Base-by-base conservation (phyloP, 169 alveolate genomes). In the Neospora caninum region DNA sequence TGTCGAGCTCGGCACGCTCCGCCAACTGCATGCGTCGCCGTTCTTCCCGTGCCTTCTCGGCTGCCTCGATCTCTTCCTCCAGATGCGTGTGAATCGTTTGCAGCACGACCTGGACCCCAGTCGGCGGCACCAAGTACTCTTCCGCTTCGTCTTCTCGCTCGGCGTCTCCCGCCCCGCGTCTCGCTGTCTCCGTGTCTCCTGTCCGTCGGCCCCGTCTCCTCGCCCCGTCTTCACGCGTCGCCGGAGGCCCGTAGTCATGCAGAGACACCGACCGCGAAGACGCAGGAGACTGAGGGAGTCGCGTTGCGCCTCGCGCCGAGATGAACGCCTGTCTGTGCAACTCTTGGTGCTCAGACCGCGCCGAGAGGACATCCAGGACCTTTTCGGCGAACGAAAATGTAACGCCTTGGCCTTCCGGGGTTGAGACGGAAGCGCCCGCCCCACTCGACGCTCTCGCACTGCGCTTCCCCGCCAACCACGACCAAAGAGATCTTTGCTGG, bases 71-170 rank as follows among this genome's bases (percentile, higher is more conserved):
- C 89, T 73, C 84, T 73, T 73, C 42, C 84, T 82, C 38, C 89
- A 82, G 67, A 31, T 82, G 89, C 34, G 89, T 31, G 89, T 82
- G 89, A 31, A 82, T 82, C 69, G 89, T 91, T 13, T 92, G 95
- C 29, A 92, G 88, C 70, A 92, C 93, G 64, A 83, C 43, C 22
- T 91, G 88, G 0, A 86, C 95, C 0, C 95, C 95, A 6, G 95
- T 92, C n/a, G 49, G 89, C 0, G 92, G 95, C 88, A 86, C 95
- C 6, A 92, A 88, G 13, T 45, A 29, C 80, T 92, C 95, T 0
- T 36, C 70, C 38, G 31, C 94, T 18, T 69, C 92, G 36, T 9
- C n/a, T 49, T 64, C 73, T 64, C 64, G 64, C 64, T 91, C 93
- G 64, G 49, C 70, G 0, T 18, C 64, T 13, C 41, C 83, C 34